Percentiles rank a stretch among this genome's conserved stretches.
phyloP scores from a whole-genome alignment of 2,329 filamentous ascomycete species.

The Penicillium fuscoglaucum region DNA sequence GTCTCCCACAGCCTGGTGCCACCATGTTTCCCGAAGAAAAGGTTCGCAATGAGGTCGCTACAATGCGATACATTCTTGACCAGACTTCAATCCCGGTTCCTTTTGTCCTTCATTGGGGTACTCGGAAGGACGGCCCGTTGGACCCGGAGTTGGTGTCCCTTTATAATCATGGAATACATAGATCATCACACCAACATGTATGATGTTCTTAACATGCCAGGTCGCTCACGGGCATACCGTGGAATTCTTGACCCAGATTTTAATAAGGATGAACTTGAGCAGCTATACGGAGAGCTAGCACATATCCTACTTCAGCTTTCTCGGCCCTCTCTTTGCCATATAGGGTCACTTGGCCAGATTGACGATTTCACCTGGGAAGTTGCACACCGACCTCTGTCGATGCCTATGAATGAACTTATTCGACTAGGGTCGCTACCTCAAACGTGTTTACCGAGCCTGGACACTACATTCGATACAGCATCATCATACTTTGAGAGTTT shows the following conservation, averaged over 20 bases:
- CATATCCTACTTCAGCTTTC: background rate
- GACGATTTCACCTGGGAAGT: background rate
- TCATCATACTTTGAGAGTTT: background rate
- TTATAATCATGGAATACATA: no score
- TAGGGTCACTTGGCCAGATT: background rate
- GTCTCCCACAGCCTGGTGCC: constrained; percentile 21
- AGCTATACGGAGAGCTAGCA: constrained; percentile 19
- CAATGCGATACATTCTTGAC: constrained; percentile 24
- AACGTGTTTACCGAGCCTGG: background rate
- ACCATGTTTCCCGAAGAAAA: constrained; percentile 36
- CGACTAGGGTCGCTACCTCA: background rate
- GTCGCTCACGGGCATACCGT: no score
- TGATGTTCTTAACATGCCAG: no score
- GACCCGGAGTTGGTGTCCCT: no score
- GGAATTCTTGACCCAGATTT: constrained; percentile 33
- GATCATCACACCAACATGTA: no score
- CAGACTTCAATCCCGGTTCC: background rate
- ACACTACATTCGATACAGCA: background rate
- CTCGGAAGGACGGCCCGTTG: no score
- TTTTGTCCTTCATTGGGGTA: no score
- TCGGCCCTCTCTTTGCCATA: background rate
- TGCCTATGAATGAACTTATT: background rate
- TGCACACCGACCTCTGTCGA: background rate
- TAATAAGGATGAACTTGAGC: constrained; percentile 32
- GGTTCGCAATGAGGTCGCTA: constrained; percentile 30